Conservation (phyloP, 1,139 yeast genomes). For the Candida tunisiensis region DNA sequence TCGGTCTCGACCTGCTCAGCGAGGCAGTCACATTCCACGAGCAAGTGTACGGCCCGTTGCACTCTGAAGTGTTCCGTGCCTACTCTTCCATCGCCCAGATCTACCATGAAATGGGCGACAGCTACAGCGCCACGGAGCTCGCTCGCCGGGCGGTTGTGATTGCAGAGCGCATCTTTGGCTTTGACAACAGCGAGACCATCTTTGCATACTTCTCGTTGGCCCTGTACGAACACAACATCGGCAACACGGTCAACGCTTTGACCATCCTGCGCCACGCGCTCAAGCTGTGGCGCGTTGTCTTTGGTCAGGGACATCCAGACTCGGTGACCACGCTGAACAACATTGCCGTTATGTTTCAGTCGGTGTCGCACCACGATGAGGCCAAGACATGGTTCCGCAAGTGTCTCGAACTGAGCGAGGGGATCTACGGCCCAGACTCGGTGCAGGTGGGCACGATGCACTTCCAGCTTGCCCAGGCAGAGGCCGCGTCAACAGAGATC, state of each 20-base stretch:
- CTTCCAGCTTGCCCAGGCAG: slow-evolving; percentile 52
- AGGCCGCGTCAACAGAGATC: slow-evolving; percentile 35
- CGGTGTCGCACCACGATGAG: slow-evolving; percentile 28
- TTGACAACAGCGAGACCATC: slow-evolving; percentile 64
- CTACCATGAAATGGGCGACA: slow-evolving; percentile 43
- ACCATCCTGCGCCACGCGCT: slow-evolving; percentile 46
- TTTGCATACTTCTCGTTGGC: slow-evolving; percentile 65
- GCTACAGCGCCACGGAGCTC: slow-evolving; percentile 44
- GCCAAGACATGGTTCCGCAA: slow-evolving; percentile 33
- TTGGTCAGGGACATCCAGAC: slow-evolving; percentile 39
- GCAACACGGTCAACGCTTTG: slow-evolving; percentile 44
- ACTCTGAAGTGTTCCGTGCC: slow-evolving; percentile 61
- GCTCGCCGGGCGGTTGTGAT: slow-evolving; percentile 59
- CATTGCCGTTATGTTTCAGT: slow-evolving; percentile 43
- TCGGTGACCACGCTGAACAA: slow-evolving; percentile 48
- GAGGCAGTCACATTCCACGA: slow-evolving; percentile 65
- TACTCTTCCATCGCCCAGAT: slow-evolving; percentile 50
- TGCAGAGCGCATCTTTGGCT: slow-evolving; percentile 66
- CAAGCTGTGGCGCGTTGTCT: slow-evolving; percentile 34
- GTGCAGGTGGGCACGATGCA: slow-evolving; percentile 22
- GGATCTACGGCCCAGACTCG: slow-evolving; percentile 38
- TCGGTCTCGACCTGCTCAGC: slow-evolving; percentile 29
- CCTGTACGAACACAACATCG: slow-evolving; percentile 45
- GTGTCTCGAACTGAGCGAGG: slow-evolving; percentile 29
- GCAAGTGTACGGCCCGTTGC: slow-evolving; percentile 71